Evolutionary conservation across 2,329 filamentous ascomycete genomes (phyloP), one percentile per base, ranked within the genome.

Genomic region (Geosmithia flava): DNA sequence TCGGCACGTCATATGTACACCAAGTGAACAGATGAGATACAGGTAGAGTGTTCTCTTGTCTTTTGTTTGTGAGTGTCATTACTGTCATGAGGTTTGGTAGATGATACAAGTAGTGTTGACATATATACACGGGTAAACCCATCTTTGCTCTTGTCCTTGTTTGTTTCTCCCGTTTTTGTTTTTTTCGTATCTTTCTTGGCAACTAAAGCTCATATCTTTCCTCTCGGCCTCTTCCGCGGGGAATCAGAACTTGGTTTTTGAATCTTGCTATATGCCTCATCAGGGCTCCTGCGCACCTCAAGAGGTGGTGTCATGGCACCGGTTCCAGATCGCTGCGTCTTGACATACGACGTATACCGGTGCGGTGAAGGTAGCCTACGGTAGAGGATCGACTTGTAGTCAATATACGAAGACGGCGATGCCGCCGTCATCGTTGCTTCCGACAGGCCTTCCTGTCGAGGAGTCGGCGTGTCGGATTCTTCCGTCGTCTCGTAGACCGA

Each of bases 231-330:
- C 50, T 62, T 65, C 55, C 69, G 64, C 47, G 56, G 53, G 23
- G 60, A 53, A 51, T 74, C 70, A 49, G 66, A 58, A 50, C 60
- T 58, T 48, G 67, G 57, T 56, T 77, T 77, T 52, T 71, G 70
- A 53, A 77, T 66, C 52, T 69, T 71, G 48, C 70, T 69, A 40
- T 66, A 51, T 49, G 63, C 58, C 56, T 71, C 66, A 45, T 72
- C 71, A 30, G 69, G 71, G 61, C 68, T 71, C 53, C 69, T 68
- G 54, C 69, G 63, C 50, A 65, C 62, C 45, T 63, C 58, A 47
- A 53, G 10, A 16, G 33, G 33, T 13, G 33, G 33, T 3, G 33
- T 7, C 33, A 56, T 19, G 49, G 44, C 17, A 48, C 50, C 30
- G 48, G 50, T 49, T 53, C 54, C 50, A 56, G 52, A 49, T 55